Base-by-base conservation (phyloP, 768 basidiomycete genomes). In the Xanthoconium purpureum region DNA sequence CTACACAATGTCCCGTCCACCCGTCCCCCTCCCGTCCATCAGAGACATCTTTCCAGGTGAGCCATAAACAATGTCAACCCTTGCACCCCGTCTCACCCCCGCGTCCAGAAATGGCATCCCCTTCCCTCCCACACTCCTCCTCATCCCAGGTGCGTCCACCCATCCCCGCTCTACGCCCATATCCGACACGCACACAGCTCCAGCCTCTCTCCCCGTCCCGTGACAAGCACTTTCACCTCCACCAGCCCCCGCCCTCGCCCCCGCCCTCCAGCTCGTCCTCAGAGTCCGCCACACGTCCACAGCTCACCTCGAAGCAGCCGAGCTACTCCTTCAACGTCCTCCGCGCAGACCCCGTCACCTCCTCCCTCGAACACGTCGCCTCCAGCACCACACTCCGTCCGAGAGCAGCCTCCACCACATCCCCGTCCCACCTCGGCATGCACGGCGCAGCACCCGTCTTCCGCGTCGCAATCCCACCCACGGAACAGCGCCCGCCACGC, bases 41-140 rank as follows among this genome's bases (percentile, higher is more conserved):
- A 74, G 77, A 20, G 80, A 82, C 57, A 79, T 83, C 74, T 84
- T 83, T 57, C 82, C 82, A 45, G 80, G 82, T 79, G 59, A 42
- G 71, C 24, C 24, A 24, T 4, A 24, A 24, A 54, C 13, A 20
- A 29, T 32, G 5, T 15, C 29, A 5, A 35, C n/a, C 11, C 32
- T 29, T 14, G 4, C 3, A 13, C 44, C 44, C 44, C 12, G 15
- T n/a, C 44, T 10, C 38, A 39, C 56, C 30, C 40, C 33, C 33
- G 6, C 33, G 6, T 45, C 54, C 32, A 61, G 60, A 68, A 44
- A 68, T 68, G 65, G 47, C 38, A 30, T 52, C 18, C 28, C 30
- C 42, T 11, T 30, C 5, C 45, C 55, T n/a, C 52, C 43, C 45
- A 28, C 54, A 20, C 37, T 12, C 39, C 43, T 38, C 44, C 6